phyloP scores from a whole-genome alignment of 768 basidiomycete species.

The Amanita pallidorosea region DNA sequence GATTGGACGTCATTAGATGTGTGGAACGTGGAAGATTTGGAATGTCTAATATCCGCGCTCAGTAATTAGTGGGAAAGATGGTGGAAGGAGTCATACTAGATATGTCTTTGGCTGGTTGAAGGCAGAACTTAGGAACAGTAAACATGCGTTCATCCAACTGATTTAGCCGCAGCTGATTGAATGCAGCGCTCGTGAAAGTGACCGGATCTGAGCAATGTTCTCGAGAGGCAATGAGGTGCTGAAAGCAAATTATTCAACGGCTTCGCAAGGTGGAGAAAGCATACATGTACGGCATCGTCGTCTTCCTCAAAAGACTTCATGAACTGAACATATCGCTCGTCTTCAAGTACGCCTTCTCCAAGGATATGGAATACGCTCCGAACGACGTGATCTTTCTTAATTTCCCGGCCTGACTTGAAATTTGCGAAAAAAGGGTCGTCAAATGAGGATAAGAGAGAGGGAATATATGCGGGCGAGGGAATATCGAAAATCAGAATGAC shows the following conservation, averaged over 20 bases:
- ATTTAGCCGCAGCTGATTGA: slow-evolving; percentile 61
- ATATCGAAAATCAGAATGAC: slow-evolving; percentile 63
- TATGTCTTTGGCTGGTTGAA: slow-evolving; percentile 29
- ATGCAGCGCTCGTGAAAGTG: slow-evolving; percentile 65
- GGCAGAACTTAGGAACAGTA: slow-evolving; percentile 46
- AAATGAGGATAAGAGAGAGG: slow-evolving; percentile 38
- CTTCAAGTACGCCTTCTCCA: slow-evolving; percentile 59
- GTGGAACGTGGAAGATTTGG: slow-evolving; percentile 38
- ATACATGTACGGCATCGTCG: slow-evolving; percentile 32
- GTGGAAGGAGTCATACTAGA: slow-evolving; percentile 17
- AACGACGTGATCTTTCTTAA: slow-evolving; percentile 32
- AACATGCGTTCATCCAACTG: slow-evolving; percentile 68
- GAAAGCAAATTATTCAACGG: slow-evolving; percentile 5
- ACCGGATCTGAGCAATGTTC: slow-evolving; percentile 52
- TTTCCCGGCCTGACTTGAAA: slow-evolving; percentile 33
- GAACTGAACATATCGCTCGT: slow-evolving; percentile 60
- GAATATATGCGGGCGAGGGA: slow-evolving; percentile 48
- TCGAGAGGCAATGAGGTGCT: slow-evolving; percentile 73
- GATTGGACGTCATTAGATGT: slow-evolving; percentile 28
- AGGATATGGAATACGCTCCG: slow-evolving; percentile 61
- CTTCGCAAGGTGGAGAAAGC: background rate
- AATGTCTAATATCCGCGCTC: slow-evolving; percentile 18
- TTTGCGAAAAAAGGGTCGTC: slow-evolving; percentile 33
- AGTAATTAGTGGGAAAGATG: background rate
- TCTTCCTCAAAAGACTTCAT: slow-evolving; percentile 54